A percentile compares a stretch with the other conserved stretches of the same genome.
phyloP scores from a whole-genome alignment of 176 grass and related monocot genomes.

The Musa itinerans region DNA sequence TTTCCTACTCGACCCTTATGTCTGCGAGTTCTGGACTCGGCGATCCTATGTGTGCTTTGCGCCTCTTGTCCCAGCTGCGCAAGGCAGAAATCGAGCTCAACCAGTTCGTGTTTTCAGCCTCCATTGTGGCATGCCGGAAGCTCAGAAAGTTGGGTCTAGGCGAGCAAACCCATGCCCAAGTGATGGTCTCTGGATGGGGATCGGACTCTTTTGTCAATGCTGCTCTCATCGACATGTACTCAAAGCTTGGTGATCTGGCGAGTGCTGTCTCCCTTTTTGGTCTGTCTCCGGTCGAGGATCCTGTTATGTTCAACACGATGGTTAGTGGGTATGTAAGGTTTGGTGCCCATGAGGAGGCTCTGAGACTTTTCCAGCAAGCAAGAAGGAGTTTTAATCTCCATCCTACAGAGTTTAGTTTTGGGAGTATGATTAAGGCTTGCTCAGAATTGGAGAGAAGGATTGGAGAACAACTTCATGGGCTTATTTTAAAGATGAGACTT shows the following conservation, averaged over 20 bases:
- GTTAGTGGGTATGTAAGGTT: slow-evolving; percentile 21
- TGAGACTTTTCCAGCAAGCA: slow-evolving; percentile 20
- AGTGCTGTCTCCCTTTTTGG: slow-evolving; percentile 6
- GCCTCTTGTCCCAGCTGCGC: neutral
- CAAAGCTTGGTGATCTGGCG: slow-evolving; percentile 20
- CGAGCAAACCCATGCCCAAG: slow-evolving; percentile 26
- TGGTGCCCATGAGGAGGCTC: slow-evolving; percentile 13
- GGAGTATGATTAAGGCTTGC: slow-evolving; percentile 25
- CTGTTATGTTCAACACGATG: slow-evolving; percentile 29
- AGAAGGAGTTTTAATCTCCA: slow-evolving; percentile 13
- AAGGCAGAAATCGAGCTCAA: neutral
- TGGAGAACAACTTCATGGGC: slow-evolving; percentile 26
- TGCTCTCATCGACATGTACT: slow-evolving; percentile 26
- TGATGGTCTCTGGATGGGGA: slow-evolving; percentile 13
- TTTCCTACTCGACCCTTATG: slow-evolving; percentile 26
- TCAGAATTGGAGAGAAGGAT: slow-evolving; percentile 25
- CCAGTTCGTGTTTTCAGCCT: slow-evolving; percentile 24
- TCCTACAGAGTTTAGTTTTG: slow-evolving; percentile 29
- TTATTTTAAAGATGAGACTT: slow-evolving; percentile 27
- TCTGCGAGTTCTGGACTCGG: slow-evolving; percentile 14
- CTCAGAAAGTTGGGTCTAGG: slow-evolving; percentile 9
- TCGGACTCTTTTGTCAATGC: slow-evolving; percentile 17
- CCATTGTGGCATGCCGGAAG: slow-evolving; percentile 23
- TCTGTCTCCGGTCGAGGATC: slow-evolving; percentile 12
- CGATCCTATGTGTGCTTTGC: slow-evolving; percentile 15